These are phyloP conservation scores for Backusella parvicylindrica DNA, from an alignment of 192 early-diverging fungal genomes.

Conservation along the genomic window DNA sequence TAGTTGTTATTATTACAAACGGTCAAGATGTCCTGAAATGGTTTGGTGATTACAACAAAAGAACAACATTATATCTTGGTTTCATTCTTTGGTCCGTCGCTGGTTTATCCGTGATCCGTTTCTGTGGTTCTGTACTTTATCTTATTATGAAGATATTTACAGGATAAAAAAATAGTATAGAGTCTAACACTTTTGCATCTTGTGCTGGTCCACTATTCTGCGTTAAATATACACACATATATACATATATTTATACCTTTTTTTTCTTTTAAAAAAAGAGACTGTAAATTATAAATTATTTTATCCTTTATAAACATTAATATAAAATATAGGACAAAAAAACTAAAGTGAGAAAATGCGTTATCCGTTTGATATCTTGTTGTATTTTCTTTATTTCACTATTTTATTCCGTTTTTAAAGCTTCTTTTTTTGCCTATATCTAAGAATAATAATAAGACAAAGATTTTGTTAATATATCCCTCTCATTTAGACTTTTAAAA, in stretches of 20 bases:
- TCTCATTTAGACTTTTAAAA: no score
- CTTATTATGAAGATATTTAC: conserved; percentile 60
- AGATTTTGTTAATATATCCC: no score
- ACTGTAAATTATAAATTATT: neutral
- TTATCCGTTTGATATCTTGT: no score
- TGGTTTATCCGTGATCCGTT: conserved; percentile 62
- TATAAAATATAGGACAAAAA: neutral
- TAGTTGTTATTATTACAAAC: conserved; percentile 67
- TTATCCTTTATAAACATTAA: neutral
- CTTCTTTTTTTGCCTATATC: neutral
- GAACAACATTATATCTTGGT: conserved; percentile 44
- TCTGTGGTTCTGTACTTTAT: conserved; percentile 63
- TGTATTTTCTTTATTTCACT: neutral
- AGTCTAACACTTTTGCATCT: neutral
- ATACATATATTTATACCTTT: neutral
- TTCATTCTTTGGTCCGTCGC: conserved; percentile 82
- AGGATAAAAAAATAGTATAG: conserved; percentile 30
- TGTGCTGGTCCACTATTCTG: conserved; percentile 2
- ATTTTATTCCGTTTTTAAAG: neutral
- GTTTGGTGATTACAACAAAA: conserved; percentile 30
- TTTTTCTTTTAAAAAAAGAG: neutral
- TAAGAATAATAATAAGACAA: neutral
- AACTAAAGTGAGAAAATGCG: neutral
- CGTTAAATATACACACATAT: neutral
- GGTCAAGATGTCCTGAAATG: conserved; percentile 29